Conservation (phyloP, 2,329 filamentous ascomycete species). For the Bipolaris oryzae region DNA sequence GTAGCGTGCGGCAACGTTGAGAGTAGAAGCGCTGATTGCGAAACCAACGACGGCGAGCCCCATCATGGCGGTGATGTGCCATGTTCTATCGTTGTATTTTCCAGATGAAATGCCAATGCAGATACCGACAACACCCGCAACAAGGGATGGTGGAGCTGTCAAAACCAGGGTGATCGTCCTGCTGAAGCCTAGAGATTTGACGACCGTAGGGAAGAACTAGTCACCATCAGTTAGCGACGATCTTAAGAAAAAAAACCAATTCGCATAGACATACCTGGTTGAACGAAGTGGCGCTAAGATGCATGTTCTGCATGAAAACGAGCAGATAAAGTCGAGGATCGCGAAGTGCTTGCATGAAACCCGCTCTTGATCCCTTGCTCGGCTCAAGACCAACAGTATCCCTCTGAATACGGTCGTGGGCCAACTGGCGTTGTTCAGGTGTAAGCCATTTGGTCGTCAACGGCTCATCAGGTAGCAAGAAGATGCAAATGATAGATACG, state of each 20-base stretch:
- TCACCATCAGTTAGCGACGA: neutral
- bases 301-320: slow-evolving; percentile 62
- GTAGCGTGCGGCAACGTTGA: slow-evolving; percentile 7
- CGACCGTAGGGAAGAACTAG: slow-evolving; percentile 53
- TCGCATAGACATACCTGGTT: slow-evolving; percentile 26
- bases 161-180: slow-evolving; percentile 59
- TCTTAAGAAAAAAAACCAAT: neutral
- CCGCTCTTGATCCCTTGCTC: slow-evolving; percentile 53
- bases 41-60: slow-evolving; percentile 47
- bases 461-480: slow-evolving; percentile 32
- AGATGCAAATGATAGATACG: slow-evolving; percentile 24
- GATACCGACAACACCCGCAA: slow-evolving; percentile 28
- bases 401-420: slow-evolving; percentile 39
- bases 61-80: slow-evolving; percentile 49
- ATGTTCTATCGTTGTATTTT: slow-evolving; percentile 49
- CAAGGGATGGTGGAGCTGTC: slow-evolving; percentile 43
- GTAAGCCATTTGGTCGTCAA: slow-evolving; percentile 53
- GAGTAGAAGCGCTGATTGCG: slow-evolving; percentile 38
- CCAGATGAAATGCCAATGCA: slow-evolving; percentile 45
- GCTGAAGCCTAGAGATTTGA: slow-evolving; percentile 58
- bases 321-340: slow-evolving; percentile 62
- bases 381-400: slow-evolving; percentile 51
- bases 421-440: slow-evolving; percentile 49
- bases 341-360: slow-evolving; percentile 54
- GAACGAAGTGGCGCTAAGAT: slow-evolving; percentile 57